A percentile compares a stretch with the other conserved stretches of the same genome.
Conservation (phyloP, 345 rosid genomes). For the Isatis tinctoria region DNA sequence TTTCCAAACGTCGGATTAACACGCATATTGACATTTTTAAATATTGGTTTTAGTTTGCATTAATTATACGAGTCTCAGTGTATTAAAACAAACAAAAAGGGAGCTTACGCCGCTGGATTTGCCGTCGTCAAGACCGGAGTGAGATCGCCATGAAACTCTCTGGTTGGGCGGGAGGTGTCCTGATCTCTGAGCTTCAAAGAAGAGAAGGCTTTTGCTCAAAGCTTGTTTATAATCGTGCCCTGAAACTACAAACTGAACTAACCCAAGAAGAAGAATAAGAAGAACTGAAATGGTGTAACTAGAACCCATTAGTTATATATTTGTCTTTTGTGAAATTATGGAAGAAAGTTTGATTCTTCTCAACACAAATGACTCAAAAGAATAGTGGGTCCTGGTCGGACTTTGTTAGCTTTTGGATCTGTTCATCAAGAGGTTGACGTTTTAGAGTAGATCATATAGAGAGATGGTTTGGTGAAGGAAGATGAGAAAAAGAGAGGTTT, state of each 20-base stretch:
- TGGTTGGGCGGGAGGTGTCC: slow-evolving; percentile 81
- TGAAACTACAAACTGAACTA: slow-evolving; percentile 49
- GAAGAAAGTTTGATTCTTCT: background rate
- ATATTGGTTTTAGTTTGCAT: background rate
- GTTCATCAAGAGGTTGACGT: slow-evolving; percentile 7
- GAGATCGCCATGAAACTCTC: slow-evolving; percentile 82
- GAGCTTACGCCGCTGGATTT: slow-evolving; percentile 87
- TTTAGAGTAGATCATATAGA: background rate
- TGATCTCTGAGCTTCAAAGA: slow-evolving; percentile 97
- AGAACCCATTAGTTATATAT: slow-evolving; percentile 11
- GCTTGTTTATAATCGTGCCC: slow-evolving; percentile 92
- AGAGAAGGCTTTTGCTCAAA: slow-evolving; percentile 79
- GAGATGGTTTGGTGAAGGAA: slow-evolving; percentile 25
- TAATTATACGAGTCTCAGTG: background rate
- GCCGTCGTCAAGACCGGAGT: slow-evolving; percentile 87
- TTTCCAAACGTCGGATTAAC: background rate
- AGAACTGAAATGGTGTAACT: slow-evolving; percentile 13
- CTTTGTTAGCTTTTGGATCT: slow-evolving; percentile 22
- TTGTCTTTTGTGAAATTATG: background rate
- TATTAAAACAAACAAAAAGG: background rate
- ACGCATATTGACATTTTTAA: background rate
- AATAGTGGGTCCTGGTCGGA: slow-evolving; percentile 5
- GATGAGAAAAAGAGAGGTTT: slow-evolving; percentile 29
- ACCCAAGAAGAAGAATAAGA: slow-evolving; percentile 46
- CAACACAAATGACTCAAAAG: background rate